Conservation (phyloP, 2,329 filamentous ascomycete species). For the Fusarium lyarnte region DNA sequence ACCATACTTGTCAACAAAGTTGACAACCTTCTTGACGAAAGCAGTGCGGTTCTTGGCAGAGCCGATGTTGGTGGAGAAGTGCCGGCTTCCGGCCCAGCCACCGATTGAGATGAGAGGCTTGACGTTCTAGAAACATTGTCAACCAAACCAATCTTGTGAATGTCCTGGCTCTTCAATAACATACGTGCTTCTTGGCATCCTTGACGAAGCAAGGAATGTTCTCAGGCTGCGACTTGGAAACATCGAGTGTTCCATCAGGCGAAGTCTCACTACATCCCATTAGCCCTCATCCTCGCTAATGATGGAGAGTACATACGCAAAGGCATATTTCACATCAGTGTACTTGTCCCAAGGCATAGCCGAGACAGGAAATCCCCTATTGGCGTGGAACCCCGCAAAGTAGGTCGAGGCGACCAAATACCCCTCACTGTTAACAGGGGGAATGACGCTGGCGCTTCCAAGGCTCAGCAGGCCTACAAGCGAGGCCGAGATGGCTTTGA, state of each 20-base stretch:
- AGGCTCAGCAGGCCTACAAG: slow-evolving; percentile 25
- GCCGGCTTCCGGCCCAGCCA: slow-evolving; percentile 32
- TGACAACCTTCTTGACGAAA: slow-evolving; percentile 16
- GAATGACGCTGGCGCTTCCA: neutral
- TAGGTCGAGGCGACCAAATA: slow-evolving; percentile 34
- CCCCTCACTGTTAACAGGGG: neutral
- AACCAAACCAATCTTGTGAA: neutral
- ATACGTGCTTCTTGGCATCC: slow-evolving; percentile 29
- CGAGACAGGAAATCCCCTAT: slow-evolving; percentile 28
- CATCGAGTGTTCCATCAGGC: slow-evolving; percentile 20
- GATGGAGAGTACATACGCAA: slow-evolving; percentile 19
- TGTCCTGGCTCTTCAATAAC: neutral
- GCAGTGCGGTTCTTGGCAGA: slow-evolving; percentile 33
- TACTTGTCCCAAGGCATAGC: slow-evolving; percentile 35
- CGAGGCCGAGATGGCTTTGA: slow-evolving; percentile 17
- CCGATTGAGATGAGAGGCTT: slow-evolving; percentile 34
- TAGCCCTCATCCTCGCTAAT: no score
- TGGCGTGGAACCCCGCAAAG: slow-evolving; percentile 36
- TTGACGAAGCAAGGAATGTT: slow-evolving; percentile 21
- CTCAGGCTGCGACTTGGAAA: slow-evolving; percentile 20
- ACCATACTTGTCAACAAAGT: slow-evolving; percentile 22
- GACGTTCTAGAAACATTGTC: slow-evolving; percentile 10
- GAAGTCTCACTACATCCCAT: slow-evolving; percentile 18
- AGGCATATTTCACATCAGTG: slow-evolving; percentile 36
- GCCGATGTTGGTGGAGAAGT: slow-evolving; percentile 27